Evolutionary conservation across 495 filamentous ascomycete species (phyloP), one percentile per base, ranked within the genome.

Genomic region (Endocarpon pusillum): DNA sequence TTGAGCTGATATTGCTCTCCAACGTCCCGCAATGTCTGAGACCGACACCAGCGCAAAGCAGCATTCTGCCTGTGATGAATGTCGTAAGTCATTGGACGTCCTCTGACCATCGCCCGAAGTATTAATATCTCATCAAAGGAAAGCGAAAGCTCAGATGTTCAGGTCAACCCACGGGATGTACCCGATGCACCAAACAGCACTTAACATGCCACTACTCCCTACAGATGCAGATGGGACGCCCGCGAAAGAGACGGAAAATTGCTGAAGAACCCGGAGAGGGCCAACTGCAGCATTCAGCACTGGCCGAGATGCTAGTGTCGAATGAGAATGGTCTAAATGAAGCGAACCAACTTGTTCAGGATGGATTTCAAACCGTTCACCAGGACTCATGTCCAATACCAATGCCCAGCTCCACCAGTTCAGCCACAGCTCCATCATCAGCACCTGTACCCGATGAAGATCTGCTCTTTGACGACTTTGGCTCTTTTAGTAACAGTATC

Each of bases 101-200:
- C 4, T 5, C 4, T 31, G 12, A 5, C 12, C 12, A 14, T 17
- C 14, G 12, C 19, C 5, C 19, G 12, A 15, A 31, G 30, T n/a
- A 19, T 23, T 19, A 10, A 12, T 21, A 6, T 3, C 19, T 3
- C 10, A 15, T 12, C 3, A 36, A 32, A 64, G 61, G 61, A 39
- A 56, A 55, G 39, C 52, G 61, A 30, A 64, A 64, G 38, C 42
- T 64, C 33, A 64, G 62, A 52, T 64, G 61, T 47, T 64, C 61
- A 2, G 61, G 61, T 0, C 57, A 62, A 33, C 21, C 38, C n/a
- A 41, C 44, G 9, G 61, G 61, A 1, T 64, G 61, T 35, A 42
- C 42, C 33, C 54, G 61, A 16, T 64, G 61, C 33, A 37, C 49
- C 37, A 59, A 58, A 23, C 59, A 64, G 34, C 47, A 48, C 2